phyloP scores from a whole-genome alignment of 495 filamentous ascomycete species.

The Pyronema domesticum region DNA sequence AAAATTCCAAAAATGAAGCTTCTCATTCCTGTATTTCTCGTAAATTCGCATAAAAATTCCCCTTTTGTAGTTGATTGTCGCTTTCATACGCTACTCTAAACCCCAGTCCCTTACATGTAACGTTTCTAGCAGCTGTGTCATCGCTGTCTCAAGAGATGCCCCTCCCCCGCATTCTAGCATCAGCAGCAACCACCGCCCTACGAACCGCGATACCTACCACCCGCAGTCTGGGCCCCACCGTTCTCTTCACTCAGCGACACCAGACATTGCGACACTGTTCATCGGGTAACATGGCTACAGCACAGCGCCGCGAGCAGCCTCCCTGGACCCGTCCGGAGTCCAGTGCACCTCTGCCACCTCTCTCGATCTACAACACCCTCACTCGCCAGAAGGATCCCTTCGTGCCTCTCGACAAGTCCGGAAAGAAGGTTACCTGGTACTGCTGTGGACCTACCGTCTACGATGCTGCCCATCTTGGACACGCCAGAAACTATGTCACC shows the following conservation, averaged over 20 bases:
- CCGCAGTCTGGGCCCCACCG: background rate
- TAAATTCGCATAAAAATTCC: too few species aligned
- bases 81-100: too few species aligned
- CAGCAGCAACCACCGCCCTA: background rate
- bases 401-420: conserved; percentile 46
- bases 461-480: conserved; percentile 76
- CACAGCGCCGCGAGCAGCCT: conserved; percentile 30
- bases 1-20: too few species aligned
- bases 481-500: conserved; percentile 84
- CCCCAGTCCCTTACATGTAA: too few species aligned
- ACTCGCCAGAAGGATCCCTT: conserved; percentile 57
- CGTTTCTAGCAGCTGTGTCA: too few species aligned
- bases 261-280: background rate
- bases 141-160: background rate
- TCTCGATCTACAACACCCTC: conserved; percentile 61
- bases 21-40: too few species aligned
- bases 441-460: conserved; percentile 87
- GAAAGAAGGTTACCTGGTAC: conserved; percentile 69
- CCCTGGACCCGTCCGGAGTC: conserved; percentile 27
- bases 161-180: background rate
- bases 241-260: background rate
- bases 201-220: background rate
- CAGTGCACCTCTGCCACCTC: conserved; percentile 25
- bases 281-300: conserved; percentile 6
- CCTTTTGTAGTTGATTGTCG: too few species aligned